Conservation (phyloP, 2,329 filamentous ascomycete genomes). For the Cercospora sp. region DNA sequence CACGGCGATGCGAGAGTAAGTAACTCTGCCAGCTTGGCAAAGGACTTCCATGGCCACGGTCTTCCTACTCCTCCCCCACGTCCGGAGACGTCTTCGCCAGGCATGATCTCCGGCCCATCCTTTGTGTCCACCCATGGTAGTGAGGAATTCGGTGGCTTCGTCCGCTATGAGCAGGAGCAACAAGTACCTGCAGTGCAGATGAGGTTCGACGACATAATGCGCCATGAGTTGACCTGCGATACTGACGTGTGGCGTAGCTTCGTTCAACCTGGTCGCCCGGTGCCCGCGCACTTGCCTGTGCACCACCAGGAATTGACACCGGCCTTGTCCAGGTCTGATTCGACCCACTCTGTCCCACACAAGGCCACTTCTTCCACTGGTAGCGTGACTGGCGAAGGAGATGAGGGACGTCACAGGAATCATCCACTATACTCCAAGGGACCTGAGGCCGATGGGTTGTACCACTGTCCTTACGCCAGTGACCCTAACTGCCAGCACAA, state of each 20-base stretch:
- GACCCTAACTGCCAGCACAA: constrained; percentile 77
- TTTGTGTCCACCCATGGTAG: background rate
- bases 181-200: constrained; percentile 7
- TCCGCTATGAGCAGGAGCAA: constrained; percentile 35
- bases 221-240: background rate
- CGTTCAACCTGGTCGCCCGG: constrained; percentile 10
- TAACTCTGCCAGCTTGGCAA: constrained; percentile 14
- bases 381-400: constrained; percentile 28
- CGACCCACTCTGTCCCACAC: constrained; percentile 9
- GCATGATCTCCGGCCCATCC: background rate
- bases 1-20: constrained; percentile 25
- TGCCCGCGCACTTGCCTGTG: constrained; percentile 4
- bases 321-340: constrained; percentile 11
- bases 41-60: constrained; percentile 18
- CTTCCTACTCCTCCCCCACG: constrained; percentile 21
- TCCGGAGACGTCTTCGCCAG: constrained; percentile 21
- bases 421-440: constrained; percentile 71
- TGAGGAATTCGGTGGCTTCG: constrained; percentile 34
- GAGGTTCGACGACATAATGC: constrained; percentile 31
- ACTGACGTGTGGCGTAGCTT: constrained; percentile 30
- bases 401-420: constrained; percentile 44
- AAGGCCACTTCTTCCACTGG: constrained; percentile 20
- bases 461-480: constrained; percentile 84
- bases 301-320: constrained; percentile 14
- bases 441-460: constrained; percentile 73